Percentiles rank a stretch among this genome's conserved stretches.
These are phyloP conservation scores for Globisporangium ultimum DNA, from an alignment of 352 stramenopile genomes.

Conservation along the genomic window DNA sequence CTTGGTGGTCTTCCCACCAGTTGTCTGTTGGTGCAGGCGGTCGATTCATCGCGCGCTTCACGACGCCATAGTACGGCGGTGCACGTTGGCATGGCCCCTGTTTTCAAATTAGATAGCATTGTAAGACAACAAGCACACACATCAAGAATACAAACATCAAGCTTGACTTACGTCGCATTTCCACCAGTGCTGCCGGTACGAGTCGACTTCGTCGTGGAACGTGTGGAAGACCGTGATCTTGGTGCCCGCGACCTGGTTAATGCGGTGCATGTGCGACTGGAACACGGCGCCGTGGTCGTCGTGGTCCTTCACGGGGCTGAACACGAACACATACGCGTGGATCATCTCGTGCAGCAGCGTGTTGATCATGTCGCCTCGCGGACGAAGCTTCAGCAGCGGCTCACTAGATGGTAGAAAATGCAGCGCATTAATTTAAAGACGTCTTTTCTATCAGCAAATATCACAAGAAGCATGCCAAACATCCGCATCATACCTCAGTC, in stretches of 20 bases:
- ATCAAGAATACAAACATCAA: not conserved
- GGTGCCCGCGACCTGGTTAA: constrained; percentile 60
- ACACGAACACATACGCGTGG: constrained; percentile 87
- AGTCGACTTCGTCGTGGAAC: constrained; percentile 88
- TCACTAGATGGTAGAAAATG: constrained; percentile 35
- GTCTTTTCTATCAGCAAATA: not conserved
- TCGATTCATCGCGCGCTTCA: constrained; percentile 88
- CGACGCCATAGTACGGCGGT: constrained; percentile 74
- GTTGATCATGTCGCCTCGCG: constrained; percentile 82
- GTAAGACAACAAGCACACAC: not conserved
- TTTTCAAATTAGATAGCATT: constrained; percentile 2
- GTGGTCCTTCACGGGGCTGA: constrained; percentile 68
- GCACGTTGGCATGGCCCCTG: constrained; percentile 61
- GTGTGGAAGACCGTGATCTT: constrained; percentile 88
- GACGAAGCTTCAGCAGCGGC: constrained; percentile 76
- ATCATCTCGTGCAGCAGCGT: constrained; percentile 91
- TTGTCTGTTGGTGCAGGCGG: constrained; percentile 63
- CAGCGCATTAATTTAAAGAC: not conserved
- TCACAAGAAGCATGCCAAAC: not conserved
- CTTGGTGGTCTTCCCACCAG: constrained; percentile 70
- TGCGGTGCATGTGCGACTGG: constrained; percentile 77
- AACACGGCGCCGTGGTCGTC: constrained; percentile 85
- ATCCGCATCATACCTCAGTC: constrained; percentile 45
- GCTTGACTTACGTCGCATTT: constrained; percentile 62
- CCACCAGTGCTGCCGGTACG: constrained; percentile 84